Percentiles rank a stretch among this genome's conserved stretches.
These are phyloP conservation scores for Penicillium salamii DNA, from an alignment of 495 filamentous ascomycete species.

Conservation along the genomic window DNA sequence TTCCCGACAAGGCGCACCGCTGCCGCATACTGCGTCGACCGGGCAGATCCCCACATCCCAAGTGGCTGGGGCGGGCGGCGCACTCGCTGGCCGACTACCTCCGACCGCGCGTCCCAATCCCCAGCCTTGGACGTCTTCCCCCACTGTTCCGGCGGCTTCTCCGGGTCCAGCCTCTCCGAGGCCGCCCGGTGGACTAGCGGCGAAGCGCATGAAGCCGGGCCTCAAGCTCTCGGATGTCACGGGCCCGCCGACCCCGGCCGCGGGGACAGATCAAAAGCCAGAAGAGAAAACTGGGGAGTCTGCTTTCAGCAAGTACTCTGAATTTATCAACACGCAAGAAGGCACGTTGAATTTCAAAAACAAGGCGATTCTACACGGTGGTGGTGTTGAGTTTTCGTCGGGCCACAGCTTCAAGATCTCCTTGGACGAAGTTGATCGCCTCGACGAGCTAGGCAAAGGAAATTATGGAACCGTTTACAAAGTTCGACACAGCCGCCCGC, in stretches of 20 bases:
- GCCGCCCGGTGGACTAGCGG: slow-evolving; percentile 48
- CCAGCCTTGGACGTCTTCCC: slow-evolving; percentile 52
- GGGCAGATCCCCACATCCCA: slow-evolving; percentile 32
- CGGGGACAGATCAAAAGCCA: slow-evolving; percentile 16
- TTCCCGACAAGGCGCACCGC: slow-evolving; percentile 55
- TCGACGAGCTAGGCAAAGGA: slow-evolving; percentile 95
- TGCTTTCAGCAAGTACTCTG: slow-evolving; percentile 84
- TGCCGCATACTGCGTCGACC: slow-evolving; percentile 34
- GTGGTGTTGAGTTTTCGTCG: slow-evolving; percentile 87
- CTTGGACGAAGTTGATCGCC: slow-evolving; percentile 88
- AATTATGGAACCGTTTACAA: slow-evolving; percentile 99
- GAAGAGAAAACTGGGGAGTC: slow-evolving; percentile 45
- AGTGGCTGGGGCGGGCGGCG: slow-evolving; percentile 25
- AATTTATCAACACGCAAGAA: slow-evolving; percentile 87
- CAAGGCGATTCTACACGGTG: slow-evolving; percentile 82
- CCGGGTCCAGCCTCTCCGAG: slow-evolving; percentile 35
- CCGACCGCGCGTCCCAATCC: slow-evolving; percentile 35
- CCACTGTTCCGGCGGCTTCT: slow-evolving; percentile 31
- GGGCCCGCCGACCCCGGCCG: slow-evolving; percentile 25
- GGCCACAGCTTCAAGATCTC: slow-evolving; percentile 92
- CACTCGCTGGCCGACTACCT: slow-evolving; percentile 39
- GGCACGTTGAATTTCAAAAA: slow-evolving; percentile 91
- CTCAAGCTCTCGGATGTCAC: slow-evolving; percentile 52
- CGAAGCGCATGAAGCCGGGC: slow-evolving; percentile 49
- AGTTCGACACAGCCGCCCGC: slow-evolving; percentile 80